Base-by-base conservation (phyloP, 2,329 filamentous ascomycete species). In the Fusarium bulbicola region DNA sequence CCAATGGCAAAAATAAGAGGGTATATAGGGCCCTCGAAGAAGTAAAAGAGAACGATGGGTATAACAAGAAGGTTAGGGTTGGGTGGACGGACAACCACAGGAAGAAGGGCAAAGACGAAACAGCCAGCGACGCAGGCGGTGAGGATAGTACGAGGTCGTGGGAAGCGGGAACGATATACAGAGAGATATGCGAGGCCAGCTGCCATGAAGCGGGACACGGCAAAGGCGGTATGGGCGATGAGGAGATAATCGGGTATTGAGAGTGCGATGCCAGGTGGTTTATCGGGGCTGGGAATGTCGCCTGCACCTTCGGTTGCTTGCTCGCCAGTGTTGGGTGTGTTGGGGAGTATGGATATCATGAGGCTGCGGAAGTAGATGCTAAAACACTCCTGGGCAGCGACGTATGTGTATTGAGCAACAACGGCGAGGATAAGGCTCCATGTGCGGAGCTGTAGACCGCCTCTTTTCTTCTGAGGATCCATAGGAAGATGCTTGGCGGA, bases 11-110 rank as follows among this genome's bases (percentile, higher is more conserved):
- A 94, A 67, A 96, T 91, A 4, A 95, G 90, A 0, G 95, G 94
- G 86, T 93, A 97, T 75, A 94, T 89, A 58, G 94, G 93, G 0
- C 92, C 93, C 80, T 95, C 93, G 77, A 93, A 94, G 81, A 97
- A 94, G 73, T 94, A 91, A 72, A 93, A 92, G 34, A 95, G 76
- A 43, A 91, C 85, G 6, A 93, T 83, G 72, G 93, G 91, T n/a
- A 89, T 85, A 30, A 85, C 82, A 30, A 90, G 79, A 1, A 87
- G 73, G 70, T 89, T 86, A 0, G 86, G 82, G 63, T 88, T 83
- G 4, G 73, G 60, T 7, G 83, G 83, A 7, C 79, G 80, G 15
- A 90, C 70, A 5, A 86, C 81, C 37, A 87, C 85, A 8, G 85
- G 82, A 10, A 89, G 76, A 13, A 88, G 78, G 5, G 85, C 83